phyloP scores from a whole-genome alignment of 352 stramenopile species.

The Lagenidium sp. region DNA sequence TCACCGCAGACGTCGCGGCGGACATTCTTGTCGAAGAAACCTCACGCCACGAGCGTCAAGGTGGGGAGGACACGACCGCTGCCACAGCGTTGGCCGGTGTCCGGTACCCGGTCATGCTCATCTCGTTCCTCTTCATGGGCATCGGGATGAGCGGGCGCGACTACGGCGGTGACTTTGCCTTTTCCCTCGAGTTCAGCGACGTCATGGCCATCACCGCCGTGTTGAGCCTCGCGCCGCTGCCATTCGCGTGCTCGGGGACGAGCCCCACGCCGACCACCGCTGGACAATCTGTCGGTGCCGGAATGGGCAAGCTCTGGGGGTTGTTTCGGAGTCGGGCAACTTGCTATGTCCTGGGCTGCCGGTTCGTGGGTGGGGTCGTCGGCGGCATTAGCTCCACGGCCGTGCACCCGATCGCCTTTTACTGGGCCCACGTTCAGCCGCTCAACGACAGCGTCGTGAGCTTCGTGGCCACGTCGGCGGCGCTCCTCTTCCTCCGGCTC shows the following conservation, averaged over 20 bases:
- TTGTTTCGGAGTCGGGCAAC: conserved; percentile 26
- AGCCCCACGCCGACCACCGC: conserved; percentile 6
- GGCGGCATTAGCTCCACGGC: conserved; percentile 27
- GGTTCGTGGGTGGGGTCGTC: conserved; percentile 30
- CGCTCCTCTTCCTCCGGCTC: conserved; percentile 20
- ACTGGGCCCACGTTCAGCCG: conserved; percentile 39
- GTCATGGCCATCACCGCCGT: conserved; percentile 32
- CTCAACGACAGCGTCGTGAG: conserved; percentile 49
- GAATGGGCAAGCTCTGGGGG: conserved; percentile 20
- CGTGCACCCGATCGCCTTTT: conserved; percentile 31
- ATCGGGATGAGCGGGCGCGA: conserved; percentile 41
- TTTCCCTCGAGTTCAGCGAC: conserved; percentile 33
- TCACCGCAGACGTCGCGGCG: conserved; percentile 65
- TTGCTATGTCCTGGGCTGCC: conserved; percentile 28
- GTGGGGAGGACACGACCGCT: conserved; percentile 16
- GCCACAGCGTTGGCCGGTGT: conserved; percentile 24
- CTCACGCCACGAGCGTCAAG: conserved; percentile 4
- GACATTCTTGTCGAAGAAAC: conserved; percentile 48
- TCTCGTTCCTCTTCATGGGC: conserved; percentile 44
- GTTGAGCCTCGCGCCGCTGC: conserved; percentile 21
- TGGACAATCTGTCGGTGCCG: conserved; percentile 15
- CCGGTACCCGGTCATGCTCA: conserved; percentile 23
- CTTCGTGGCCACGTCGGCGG: conserved; percentile 22
- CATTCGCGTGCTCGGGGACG: conserved; percentile 19
- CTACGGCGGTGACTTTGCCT: conserved; percentile 56